These are phyloP conservation scores for Trichosporon ovoides DNA, from an alignment of 1,284 basidiomycete genomes.

Conservation along the genomic window DNA sequence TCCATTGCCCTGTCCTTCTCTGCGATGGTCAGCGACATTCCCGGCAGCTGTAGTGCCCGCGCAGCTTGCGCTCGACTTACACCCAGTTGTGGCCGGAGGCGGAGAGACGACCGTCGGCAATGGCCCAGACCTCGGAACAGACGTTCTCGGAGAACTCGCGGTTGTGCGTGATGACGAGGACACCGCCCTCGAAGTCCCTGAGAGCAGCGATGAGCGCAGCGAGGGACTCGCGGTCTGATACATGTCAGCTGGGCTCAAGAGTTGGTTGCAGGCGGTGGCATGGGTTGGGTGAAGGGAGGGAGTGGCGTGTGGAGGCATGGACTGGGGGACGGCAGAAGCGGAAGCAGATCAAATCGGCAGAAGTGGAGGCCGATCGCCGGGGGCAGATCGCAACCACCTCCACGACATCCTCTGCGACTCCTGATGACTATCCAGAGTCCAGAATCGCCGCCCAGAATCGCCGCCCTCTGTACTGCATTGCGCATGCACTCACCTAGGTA, in stretches of 20 bases:
- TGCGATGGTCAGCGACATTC: neutral
- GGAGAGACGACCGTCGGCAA: conserved; percentile 85
- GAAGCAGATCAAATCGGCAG: too few relatives aligned
- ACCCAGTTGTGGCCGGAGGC: conserved; percentile 98
- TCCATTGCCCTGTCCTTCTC: conserved; percentile 87
- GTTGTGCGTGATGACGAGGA: conserved; percentile 94
- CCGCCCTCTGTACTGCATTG: neutral
- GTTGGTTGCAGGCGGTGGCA: neutral
- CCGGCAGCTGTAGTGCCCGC: neutral
- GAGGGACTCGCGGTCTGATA: conserved; percentile 81
- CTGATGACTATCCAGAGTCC: too few relatives aligned
- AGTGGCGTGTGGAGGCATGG: too few relatives aligned
- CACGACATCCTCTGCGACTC: too few relatives aligned
- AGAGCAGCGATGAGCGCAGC: conserved; percentile 93
- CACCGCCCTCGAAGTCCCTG: conserved; percentile 95
- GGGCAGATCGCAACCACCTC: too few relatives aligned
- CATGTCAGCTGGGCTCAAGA: neutral
- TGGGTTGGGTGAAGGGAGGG: too few relatives aligned
- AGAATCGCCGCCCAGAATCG: neutral
- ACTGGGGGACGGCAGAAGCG: too few relatives aligned
- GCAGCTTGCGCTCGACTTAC: neutral
- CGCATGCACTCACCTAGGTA: conserved; percentile 56
- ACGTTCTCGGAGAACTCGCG: conserved; percentile 95
- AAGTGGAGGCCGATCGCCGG: too few relatives aligned
- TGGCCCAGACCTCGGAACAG: conserved; percentile 62